Percentiles rank a stretch among this genome's conserved stretches.
These are phyloP conservation scores for Agrostemma githago DNA, from an alignment of 148 eudicot species.

Conservation along the genomic window DNA sequence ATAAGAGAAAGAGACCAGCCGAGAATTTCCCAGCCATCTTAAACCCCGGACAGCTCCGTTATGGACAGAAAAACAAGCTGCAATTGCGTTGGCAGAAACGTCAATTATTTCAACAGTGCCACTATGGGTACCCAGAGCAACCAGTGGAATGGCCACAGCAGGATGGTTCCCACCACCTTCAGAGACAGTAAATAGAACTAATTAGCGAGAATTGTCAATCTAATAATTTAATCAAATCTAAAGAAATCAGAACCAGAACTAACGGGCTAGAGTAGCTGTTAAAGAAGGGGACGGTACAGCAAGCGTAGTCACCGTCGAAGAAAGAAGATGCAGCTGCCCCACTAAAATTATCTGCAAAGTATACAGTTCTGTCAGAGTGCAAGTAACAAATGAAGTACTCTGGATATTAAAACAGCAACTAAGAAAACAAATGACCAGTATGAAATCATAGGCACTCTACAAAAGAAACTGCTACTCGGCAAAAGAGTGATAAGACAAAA, in stretches of 20 bases:
- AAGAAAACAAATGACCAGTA: background rate
- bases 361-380: conserved; percentile 14
- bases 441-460: background rate
- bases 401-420: conserved; percentile 2
- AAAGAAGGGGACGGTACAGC: conserved; percentile 99
- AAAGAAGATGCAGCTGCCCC: conserved; percentile 96
- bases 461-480: background rate
- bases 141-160: conserved; percentile 94
- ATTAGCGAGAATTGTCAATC: conserved; percentile 12
- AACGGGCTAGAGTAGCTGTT: conserved; percentile 93
- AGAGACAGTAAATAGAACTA: conserved; percentile 23
- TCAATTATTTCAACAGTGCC: conserved; percentile 83
- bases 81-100: conserved; percentile 87
- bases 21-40: conserved; percentile 97
- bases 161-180: conserved; percentile 97
- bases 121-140: conserved; percentile 93
- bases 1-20: conserved; percentile 87
- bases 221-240: conserved; percentile 9
- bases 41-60: conserved; percentile 73
- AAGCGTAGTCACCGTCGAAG: conserved; percentile 83
- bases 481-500: background rate
- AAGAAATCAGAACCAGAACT: conserved; percentile 37
- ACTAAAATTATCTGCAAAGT: conserved; percentile 67
- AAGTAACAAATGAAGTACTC: conserved; percentile 4
- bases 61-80: conserved; percentile 81